Conservation (phyloP, 2,329 filamentous ascomycete genomes). For the Penicillium rolfsii region DNA sequence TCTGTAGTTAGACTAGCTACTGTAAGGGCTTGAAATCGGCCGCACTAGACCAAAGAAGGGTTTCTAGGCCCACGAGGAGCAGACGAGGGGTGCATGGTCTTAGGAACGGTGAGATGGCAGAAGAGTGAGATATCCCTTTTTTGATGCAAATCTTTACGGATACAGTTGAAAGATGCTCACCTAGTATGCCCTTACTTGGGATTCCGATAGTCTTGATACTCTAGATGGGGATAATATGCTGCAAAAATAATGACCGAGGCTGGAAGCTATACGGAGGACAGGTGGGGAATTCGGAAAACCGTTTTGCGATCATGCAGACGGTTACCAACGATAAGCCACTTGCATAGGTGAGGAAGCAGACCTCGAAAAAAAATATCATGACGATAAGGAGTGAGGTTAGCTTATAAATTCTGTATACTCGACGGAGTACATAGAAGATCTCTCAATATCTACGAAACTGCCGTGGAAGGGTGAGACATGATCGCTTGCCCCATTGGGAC, state of each 20-base stretch:
- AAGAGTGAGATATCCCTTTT: background rate
- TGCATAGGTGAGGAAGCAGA: background rate
- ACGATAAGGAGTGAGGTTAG: background rate
- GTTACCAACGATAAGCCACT: background rate
- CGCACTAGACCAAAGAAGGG: background rate
- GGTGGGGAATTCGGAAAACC: background rate
- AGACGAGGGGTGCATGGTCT: background rate
- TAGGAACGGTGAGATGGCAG: background rate
- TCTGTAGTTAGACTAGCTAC: background rate
- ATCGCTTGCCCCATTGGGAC: slow-evolving; percentile 2
- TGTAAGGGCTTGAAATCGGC: slow-evolving; percentile 16
- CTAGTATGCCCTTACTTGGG: too few relatives aligned
- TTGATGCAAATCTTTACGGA: background rate
- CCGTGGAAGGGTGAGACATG: slow-evolving; percentile 12
- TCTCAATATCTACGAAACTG: background rate
- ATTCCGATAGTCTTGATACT: too few relatives aligned
- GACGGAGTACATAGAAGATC: background rate
- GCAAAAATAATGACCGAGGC: background rate
- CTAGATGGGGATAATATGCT: too few relatives aligned
- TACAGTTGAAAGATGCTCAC: background rate
- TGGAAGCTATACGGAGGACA: background rate
- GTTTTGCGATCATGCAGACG: background rate
- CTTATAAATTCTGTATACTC: background rate
- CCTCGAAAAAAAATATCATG: background rate
- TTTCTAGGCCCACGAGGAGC: background rate